phyloP scores from a whole-genome alignment of 352 stramenopile species.

The Phytophthora tubulina region DNA sequence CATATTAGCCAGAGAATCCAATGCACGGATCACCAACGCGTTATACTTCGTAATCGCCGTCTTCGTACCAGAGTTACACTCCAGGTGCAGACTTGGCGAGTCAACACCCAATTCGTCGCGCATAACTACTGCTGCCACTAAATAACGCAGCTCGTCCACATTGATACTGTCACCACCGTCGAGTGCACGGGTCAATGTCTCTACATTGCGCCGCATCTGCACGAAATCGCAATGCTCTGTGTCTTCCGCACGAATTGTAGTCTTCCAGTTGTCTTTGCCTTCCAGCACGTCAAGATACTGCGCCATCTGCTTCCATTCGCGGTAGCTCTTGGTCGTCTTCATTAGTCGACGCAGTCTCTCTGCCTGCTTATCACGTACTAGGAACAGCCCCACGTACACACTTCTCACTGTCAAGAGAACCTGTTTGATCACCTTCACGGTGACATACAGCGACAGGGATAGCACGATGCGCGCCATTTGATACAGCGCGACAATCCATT shows the following conservation, averaged over 20 bases:
- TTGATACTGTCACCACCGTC: conserved; percentile 43
- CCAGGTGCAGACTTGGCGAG: conserved; percentile 59
- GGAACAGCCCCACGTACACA: conserved; percentile 48
- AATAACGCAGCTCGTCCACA: conserved; percentile 64
- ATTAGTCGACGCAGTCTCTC: conserved; percentile 67
- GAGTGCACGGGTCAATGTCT: conserved; percentile 44
- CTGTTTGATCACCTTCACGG: conserved; percentile 63
- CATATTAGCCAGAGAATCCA: conserved; percentile 52
- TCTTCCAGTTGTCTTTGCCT: conserved; percentile 72
- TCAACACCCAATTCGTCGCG: conserved; percentile 74
- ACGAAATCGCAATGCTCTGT: conserved; percentile 71
- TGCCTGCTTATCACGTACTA: conserved; percentile 59
- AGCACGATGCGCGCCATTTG: conserved; percentile 70
- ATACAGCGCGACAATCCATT: conserved; percentile 75
- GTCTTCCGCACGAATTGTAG: conserved; percentile 50
- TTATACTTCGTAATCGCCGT: conserved; percentile 66
- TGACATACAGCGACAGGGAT: conserved; percentile 59
- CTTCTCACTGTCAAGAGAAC: conserved; percentile 34
- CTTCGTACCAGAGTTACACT: conserved; percentile 73
- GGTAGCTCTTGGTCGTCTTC: conserved; percentile 63
- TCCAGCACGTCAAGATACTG: conserved; percentile 69
- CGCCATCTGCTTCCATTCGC: conserved; percentile 72
- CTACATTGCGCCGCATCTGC: conserved; percentile 56
- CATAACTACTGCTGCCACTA: conserved; percentile 70
- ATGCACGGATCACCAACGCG: conserved; percentile 48